Evolutionary conservation across 495 filamentous ascomycete species (phyloP).

Genomic region (Aspergillus campestris): DNA sequence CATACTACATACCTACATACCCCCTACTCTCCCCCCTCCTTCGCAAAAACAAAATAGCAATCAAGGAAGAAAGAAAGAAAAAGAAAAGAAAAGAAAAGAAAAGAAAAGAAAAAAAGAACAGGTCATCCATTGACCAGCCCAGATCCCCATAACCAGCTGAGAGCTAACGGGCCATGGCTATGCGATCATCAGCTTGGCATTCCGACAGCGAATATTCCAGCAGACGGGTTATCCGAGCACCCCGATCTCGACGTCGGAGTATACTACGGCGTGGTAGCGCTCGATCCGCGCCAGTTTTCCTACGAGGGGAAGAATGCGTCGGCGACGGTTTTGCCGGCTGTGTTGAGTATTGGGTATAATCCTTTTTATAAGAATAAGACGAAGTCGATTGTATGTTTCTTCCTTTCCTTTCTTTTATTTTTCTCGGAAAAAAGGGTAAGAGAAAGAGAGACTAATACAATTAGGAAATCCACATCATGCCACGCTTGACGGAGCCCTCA

Average conservation of each 20-base stretch:
- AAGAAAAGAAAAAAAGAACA: background rate
- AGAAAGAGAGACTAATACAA: background rate
- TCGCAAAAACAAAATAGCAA: background rate
- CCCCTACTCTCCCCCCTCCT: background rate
- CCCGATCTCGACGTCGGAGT: conserved; percentile 65
- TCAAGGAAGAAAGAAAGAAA: background rate
- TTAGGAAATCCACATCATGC: conserved; percentile 83
- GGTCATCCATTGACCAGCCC: background rate
- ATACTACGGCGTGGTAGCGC: conserved; percentile 82
- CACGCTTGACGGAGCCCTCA: conserved; percentile 43
- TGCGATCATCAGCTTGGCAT: conserved; percentile 61
- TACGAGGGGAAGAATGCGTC: conserved; percentile 8
- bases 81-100: background rate
- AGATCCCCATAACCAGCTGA: background rate
- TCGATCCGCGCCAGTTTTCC: conserved; percentile 34
- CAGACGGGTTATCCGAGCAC: conserved; percentile 67
- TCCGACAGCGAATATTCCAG: conserved; percentile 92
- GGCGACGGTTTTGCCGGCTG: conserved; percentile 68
- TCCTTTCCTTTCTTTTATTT: background rate
- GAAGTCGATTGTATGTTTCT: conserved; percentile 51
- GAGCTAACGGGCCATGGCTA: conserved; percentile 3
- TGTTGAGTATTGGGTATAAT: conserved; percentile 94
- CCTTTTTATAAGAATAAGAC: conserved; percentile 86
- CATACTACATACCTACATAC: no score
- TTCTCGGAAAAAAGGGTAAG: conserved; percentile 3